Conservation (phyloP, 1,284 basidiomycete species). For the Xerocomus nothofagi region DNA sequence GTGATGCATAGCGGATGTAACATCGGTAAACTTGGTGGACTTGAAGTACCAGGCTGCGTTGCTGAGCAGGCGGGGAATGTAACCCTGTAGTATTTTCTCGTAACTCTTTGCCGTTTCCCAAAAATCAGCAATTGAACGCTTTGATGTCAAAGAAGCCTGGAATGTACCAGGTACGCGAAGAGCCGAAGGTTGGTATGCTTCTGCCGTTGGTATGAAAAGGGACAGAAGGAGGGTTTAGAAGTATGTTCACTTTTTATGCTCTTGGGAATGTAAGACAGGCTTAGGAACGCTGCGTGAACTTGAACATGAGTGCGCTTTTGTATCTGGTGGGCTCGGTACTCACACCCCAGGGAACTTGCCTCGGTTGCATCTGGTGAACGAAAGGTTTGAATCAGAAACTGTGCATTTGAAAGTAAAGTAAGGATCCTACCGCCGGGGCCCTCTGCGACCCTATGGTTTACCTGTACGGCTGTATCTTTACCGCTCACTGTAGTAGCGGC, state of each 20-base stretch:
- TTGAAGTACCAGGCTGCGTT: no score
- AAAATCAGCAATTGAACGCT: conserved; percentile 3
- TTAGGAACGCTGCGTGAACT: background rate
- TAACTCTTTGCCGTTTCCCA: conserved; percentile 7
- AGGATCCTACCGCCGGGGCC: background rate
- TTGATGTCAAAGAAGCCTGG: background rate
- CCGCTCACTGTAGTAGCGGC: background rate
- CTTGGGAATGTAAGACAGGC: background rate
- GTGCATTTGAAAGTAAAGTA: background rate
- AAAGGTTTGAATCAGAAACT: background rate
- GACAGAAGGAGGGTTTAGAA: background rate
- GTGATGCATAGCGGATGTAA: background rate
- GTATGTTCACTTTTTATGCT: conserved; percentile 2
- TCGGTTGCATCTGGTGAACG: background rate
- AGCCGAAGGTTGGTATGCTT: background rate
- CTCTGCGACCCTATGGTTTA: background rate
- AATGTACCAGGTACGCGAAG: background rate
- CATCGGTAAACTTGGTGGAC: no score
- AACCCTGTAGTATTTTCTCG: background rate
- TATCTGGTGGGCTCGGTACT: background rate
- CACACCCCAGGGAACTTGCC: background rate
- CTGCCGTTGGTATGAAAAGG: conserved; percentile 2
- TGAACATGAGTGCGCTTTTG: background rate
- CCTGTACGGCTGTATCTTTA: background rate
- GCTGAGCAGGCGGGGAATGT: no score